Percentiles rank a stretch among this genome's conserved stretches.
phyloP scores from a whole-genome alignment of 768 basidiomycete genomes.

The Ephemerocybe angulata region DNA sequence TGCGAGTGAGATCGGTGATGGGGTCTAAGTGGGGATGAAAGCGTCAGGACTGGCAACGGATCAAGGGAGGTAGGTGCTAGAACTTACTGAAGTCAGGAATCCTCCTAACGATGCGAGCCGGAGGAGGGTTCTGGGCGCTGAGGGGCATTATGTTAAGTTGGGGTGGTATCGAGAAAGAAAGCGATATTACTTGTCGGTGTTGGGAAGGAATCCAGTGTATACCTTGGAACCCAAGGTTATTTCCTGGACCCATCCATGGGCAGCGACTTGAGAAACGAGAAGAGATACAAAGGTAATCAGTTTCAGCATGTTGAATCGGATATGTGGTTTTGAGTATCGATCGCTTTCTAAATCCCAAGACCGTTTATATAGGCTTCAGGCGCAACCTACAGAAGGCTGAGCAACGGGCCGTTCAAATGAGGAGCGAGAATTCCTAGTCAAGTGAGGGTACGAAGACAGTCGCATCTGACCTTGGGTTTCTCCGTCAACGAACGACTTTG shows the following conservation, averaged over 20 bases:
- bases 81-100: conserved; percentile 30
- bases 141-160: not conserved
- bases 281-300: not conserved
- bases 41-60: not conserved
- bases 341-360: too few species aligned
- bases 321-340: not conserved
- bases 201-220: conserved; percentile 35
- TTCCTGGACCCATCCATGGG: conserved; percentile 36
- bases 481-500: too few species aligned
- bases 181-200: conserved; percentile 26
- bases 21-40: conserved; percentile 19
- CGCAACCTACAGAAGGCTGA: not conserved
- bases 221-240: conserved; percentile 23
- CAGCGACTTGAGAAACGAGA: not conserved
- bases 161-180: not conserved
- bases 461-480: too few species aligned
- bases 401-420: too few species aligned
- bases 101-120: conserved; percentile 33
- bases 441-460: too few species aligned
- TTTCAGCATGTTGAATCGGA: not conserved
- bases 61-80: not conserved
- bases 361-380: not conserved
- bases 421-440: too few species aligned
- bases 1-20: conserved; percentile 30
- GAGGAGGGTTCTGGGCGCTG: conserved; percentile 27